Conservation (phyloP, 495 filamentous ascomycete species). For the Penicillium atrosanguineum region DNA sequence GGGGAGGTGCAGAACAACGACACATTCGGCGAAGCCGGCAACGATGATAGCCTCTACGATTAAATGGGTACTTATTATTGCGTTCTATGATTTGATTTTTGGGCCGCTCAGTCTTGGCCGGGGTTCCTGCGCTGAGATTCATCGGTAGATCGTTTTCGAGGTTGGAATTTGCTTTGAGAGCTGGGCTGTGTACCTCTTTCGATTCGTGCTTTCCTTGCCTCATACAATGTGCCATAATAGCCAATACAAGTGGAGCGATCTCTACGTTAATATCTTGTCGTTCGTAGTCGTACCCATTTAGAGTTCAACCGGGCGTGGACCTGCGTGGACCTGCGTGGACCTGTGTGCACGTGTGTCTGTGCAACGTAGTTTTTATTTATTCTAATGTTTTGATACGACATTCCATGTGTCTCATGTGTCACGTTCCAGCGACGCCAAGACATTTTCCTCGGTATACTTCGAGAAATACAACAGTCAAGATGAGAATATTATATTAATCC, state of each 20-base stretch:
- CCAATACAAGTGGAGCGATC: conserved; percentile 22
- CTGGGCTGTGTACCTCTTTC: conserved; percentile 9
- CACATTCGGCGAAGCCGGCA: conserved; percentile 78
- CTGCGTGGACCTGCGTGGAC: no score
- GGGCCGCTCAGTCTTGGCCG: conserved; percentile 13
- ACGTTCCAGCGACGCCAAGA: no score
- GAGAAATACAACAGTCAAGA: not conserved
- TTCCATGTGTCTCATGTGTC: no score
- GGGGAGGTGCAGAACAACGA: conserved; percentile 59
- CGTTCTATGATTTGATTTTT: conserved; percentile 20
- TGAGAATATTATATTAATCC: not conserved
- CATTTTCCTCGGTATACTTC: not conserved
- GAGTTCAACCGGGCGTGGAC: no score
- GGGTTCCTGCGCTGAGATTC: conserved; percentile 15
- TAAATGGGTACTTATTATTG: conserved; percentile 35
- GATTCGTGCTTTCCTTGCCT: conserved; percentile 13
- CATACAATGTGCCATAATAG: conserved; percentile 34
- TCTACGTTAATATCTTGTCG: conserved; percentile 9
- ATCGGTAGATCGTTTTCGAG: conserved; percentile 21
- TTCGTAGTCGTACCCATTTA: not conserved
- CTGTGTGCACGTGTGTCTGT: no score
- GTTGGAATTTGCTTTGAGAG: conserved; percentile 13
- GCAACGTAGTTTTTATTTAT: no score
- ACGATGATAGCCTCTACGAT: conserved; percentile 85
- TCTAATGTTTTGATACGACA: no score